phyloP scores from a whole-genome alignment of 106 monocot genomes.

The Allium sativum region DNA sequence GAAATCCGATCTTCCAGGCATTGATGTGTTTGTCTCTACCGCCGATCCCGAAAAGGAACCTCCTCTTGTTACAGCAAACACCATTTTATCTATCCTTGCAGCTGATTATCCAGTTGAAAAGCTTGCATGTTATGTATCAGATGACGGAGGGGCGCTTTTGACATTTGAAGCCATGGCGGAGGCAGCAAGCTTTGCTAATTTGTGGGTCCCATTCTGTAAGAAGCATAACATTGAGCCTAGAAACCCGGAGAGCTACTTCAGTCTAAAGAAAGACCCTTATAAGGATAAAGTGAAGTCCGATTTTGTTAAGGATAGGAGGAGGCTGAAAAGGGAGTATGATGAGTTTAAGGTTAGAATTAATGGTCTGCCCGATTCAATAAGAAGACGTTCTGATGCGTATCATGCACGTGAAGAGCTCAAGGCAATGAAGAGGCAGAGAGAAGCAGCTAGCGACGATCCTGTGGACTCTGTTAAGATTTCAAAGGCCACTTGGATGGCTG shows the following conservation, averaged over 20 bases:
- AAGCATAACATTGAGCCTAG: conserved; percentile 63
- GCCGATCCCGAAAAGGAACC: conserved; percentile 81
- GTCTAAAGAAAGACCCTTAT: conserved; percentile 58
- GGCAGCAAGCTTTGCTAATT: conserved; percentile 60
- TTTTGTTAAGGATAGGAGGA: conserved; percentile 65
- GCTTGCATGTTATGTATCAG: conserved; percentile 64
- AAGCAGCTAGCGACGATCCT: conserved; percentile 20
- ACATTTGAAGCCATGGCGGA: conserved; percentile 87
- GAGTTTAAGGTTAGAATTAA: conserved; percentile 73
- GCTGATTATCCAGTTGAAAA: conserved; percentile 74
- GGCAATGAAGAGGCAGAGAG: conserved; percentile 43
- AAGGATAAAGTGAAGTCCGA: conserved; percentile 60
- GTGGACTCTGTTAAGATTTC: conserved; percentile 55
- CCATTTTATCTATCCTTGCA: conserved; percentile 70
- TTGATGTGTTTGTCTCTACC: conserved; percentile 70
- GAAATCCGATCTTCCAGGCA: conserved; percentile 64
- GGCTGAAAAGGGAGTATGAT: conserved; percentile 65
- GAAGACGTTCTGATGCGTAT: conserved; percentile 69
- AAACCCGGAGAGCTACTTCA: conserved; percentile 73
- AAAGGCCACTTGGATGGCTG: conserved; percentile 82
- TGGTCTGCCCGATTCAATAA: conserved; percentile 58
- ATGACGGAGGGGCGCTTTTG: conserved; percentile 69
- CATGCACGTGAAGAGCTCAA: conserved; percentile 71
- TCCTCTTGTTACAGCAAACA: conserved; percentile 64
- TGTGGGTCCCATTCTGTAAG: conserved; percentile 70